A percentile compares a stretch with the other conserved stretches of the same genome.
phyloP scores from a whole-genome alignment of 768 basidiomycete species.

The Cubamyces sp. region DNA sequence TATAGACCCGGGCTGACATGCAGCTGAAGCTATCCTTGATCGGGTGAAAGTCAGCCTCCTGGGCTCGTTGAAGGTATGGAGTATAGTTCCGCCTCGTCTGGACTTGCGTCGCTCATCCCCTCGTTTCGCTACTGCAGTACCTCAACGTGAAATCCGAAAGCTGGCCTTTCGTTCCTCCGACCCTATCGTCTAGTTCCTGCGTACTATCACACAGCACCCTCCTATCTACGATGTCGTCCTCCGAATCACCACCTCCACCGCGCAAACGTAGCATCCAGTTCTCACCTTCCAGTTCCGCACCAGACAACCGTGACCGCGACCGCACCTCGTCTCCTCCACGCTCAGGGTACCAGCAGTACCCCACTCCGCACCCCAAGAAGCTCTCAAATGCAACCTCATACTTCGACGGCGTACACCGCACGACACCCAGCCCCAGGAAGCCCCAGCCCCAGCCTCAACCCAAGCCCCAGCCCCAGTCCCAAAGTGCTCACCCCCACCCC shows the following conservation, averaged over 20 bases:
- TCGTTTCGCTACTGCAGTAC: neutral
- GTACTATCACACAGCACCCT: too few species aligned
- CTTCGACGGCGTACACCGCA: conserved; percentile 10
- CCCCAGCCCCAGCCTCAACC: neutral
- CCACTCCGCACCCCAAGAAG: conserved; percentile 23
- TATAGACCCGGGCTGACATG: neutral
- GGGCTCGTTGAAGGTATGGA: neutral
- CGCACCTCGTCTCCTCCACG: neutral
- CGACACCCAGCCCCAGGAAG: neutral
- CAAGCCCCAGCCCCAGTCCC: neutral
- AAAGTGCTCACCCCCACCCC: neutral
- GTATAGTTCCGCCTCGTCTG: neutral
- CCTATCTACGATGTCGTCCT: neutral
- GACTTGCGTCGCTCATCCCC: neutral
- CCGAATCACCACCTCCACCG: neutral
- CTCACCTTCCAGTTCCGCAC: neutral
- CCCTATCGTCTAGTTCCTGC: too few species aligned
- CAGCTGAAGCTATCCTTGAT: neutral
- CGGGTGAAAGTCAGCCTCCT: neutral
- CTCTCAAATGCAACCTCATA: conserved; percentile 11
- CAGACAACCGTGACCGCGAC: neutral
- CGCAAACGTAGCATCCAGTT: conserved; percentile 19
- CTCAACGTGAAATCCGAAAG: conserved; percentile 3
- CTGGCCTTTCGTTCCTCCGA: conserved; percentile 9
- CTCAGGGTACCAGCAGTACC: conserved; percentile 13